Evolutionary conservation across 495 filamentous ascomycete genomes (phyloP).

Genomic region (Penicillium coprophilum): DNA sequence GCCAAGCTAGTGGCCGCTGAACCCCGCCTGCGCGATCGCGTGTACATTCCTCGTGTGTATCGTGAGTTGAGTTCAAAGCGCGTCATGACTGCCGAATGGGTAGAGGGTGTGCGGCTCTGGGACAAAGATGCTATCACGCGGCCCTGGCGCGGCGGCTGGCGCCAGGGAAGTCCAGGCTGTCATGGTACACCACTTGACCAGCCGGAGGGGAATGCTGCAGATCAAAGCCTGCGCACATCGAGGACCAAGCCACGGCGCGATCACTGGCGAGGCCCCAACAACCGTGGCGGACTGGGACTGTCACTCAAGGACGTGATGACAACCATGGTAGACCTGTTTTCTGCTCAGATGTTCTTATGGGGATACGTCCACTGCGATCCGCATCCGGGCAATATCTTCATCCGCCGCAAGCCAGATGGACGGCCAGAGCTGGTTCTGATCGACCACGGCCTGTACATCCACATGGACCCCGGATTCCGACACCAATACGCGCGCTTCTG

Average conservation of each 20-base stretch:
- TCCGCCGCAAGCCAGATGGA: conserved; percentile 78
- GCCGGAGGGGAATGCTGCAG: conserved; percentile 26
- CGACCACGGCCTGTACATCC: conserved; percentile 94
- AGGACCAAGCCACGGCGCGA: conserved; percentile 74
- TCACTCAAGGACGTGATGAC: conserved; percentile 85
- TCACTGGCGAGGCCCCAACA: conserved; percentile 70
- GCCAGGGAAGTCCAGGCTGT: conserved; percentile 72
- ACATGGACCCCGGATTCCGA: conserved; percentile 79
- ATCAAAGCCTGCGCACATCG: conserved; percentile 41
- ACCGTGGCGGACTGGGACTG: conserved; percentile 77
- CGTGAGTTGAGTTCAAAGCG: conserved; percentile 77
- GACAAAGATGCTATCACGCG: conserved; percentile 75
- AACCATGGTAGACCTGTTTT: conserved; percentile 93
- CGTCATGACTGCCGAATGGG: conserved; percentile 95
- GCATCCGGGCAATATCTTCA: conserved; percentile 96
- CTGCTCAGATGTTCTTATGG: conserved; percentile 95
- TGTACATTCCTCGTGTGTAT: conserved; percentile 86
- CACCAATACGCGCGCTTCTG: conserved; percentile 91
- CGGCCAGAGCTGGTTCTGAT: conserved; percentile 89
- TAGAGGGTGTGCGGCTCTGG: conserved; percentile 89
- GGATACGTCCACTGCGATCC: conserved; percentile 93
- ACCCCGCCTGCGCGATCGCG: conserved; percentile 68
- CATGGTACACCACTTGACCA: conserved; percentile 64
- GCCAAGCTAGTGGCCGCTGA: conserved; percentile 72
- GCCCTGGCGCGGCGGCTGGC: conserved; percentile 74